Conservation (phyloP, 306 rosid genomes). For the Cucumis hystrix region DNA sequence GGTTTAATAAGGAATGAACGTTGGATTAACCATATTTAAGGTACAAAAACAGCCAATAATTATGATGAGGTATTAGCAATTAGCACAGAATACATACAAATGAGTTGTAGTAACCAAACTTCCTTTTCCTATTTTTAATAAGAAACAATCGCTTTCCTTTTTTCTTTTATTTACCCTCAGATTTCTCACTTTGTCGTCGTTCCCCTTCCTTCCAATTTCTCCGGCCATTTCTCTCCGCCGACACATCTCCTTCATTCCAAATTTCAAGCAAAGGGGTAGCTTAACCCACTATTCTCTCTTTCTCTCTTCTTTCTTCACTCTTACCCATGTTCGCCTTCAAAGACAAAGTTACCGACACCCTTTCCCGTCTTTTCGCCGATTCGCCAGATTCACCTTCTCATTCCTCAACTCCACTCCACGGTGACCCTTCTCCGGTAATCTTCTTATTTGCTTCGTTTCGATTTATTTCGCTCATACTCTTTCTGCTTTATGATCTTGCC, state of each 20-base stretch:
- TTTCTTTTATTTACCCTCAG: background rate
- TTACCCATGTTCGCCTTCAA: conserved; percentile 32
- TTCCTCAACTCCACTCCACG: conserved; percentile 6
- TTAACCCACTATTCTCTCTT: background rate
- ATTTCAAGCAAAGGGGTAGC: background rate
- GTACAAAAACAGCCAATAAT: background rate
- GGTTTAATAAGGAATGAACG: background rate
- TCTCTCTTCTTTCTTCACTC: background rate
- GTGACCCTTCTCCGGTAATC: conserved; percentile 11
- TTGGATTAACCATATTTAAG: background rate
- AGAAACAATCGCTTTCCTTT: background rate
- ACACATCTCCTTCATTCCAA: background rate
- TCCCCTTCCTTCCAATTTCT: background rate
- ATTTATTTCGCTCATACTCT: background rate
- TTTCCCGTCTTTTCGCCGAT: conserved; percentile 53
- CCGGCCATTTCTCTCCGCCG: conserved; percentile 2
- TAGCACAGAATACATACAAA: too few relatives aligned
- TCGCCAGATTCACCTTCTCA: conserved; percentile 41
- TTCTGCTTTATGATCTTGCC: conserved; percentile 15
- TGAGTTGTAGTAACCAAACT: background rate
- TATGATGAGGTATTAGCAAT: background rate
- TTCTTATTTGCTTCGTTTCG: conserved; percentile 9
- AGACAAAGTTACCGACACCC: conserved; percentile 49
- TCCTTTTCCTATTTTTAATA: too few relatives aligned
- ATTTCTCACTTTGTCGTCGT: background rate